Evolutionary conservation across 2,329 filamentous ascomycete species (phyloP), one percentile per base, ranked within the genome.

Genomic region (Whalleya microplaca): DNA sequence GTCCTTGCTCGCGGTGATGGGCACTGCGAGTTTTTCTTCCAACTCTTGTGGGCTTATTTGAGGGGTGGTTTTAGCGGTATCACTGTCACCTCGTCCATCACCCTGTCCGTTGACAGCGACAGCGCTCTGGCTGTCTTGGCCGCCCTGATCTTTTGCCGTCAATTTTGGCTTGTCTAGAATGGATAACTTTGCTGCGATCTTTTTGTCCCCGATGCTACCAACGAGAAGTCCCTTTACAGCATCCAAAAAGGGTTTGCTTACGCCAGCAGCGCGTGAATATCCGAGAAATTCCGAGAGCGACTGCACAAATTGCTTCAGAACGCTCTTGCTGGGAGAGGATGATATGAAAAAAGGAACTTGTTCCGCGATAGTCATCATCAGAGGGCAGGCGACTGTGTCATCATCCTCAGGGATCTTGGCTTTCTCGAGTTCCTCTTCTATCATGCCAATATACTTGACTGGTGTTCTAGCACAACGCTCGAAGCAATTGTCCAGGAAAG

Each of bases 401-500:
- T 73, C 63, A 41, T 70, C 61, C 43, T 65, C 66, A 12, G 55
- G 47, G 48, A 64, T 12, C 9, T 69, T 68, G 2, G 64, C 64
- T 3, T 68, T 72, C 27, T 69, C 64, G 18, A 71, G 63, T 2
- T 76, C 64, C 43, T 78, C 71, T 51, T 75, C 71, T 56, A 91
- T 73, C 67, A 86, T 78, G 58, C 95, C 89, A 23, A 95, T 85
- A 67, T 96, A 94, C 69, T 92, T 96, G 67, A 96, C 88, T 0
- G 92, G 90, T 21, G 88, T 88, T 2, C 77, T 86, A 16, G 87
- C 87, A 64, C 91, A 90, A 21, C 93, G 85, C 27, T 85, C 85
- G 50, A 91, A 80, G 71, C 91, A 96, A 60, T 96, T 92, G 68
- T 97, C 93, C 21, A 97, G 72, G 68, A 95, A 96, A 0, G 78